Conservation (phyloP, 306 rosid genomes). For the Ziziphus jujuba region DNA sequence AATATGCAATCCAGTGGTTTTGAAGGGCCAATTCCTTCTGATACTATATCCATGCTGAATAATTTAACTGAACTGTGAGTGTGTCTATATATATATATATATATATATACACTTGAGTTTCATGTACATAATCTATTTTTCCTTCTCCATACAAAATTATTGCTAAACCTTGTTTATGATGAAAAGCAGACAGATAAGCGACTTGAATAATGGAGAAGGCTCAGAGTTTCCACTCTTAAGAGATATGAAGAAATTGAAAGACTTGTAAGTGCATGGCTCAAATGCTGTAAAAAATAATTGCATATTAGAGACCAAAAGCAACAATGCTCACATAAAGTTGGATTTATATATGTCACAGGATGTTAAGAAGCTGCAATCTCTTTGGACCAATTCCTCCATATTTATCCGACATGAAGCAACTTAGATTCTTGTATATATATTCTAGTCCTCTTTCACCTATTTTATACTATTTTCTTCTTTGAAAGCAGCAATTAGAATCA, state of each 20-base stretch:
- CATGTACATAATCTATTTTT: too few relatives aligned
- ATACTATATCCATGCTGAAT: constrained; percentile 17
- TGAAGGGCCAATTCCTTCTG: constrained; percentile 35
- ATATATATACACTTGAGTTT: too few relatives aligned
- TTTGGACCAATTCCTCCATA: constrained; percentile 23
- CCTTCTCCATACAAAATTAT: too few relatives aligned
- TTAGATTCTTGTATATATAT: constrained; percentile 9
- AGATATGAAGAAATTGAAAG: constrained; percentile 1
- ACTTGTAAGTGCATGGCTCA: constrained; percentile 36
- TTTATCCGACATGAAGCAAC: constrained; percentile 1
- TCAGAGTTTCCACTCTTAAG: constrained; percentile 24
- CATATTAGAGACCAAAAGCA: too few relatives aligned
- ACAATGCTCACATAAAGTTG: neutral
- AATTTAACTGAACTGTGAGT: constrained; percentile 29
- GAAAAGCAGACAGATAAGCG: constrained; percentile 33
- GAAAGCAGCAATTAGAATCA: too few relatives aligned
- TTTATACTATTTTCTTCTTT: neutral
- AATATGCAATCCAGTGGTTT: constrained; percentile 32
- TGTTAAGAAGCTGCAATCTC: constrained; percentile 31
- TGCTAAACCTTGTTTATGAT: too few relatives aligned
- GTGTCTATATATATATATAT: neutral
- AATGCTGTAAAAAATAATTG: too few relatives aligned
- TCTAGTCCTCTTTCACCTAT: too few relatives aligned
- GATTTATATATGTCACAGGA: constrained; percentile 20
- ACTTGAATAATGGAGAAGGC: constrained; percentile 22